Evolutionary conservation across 2,329 filamentous ascomycete species (phyloP).

Genomic region (Lachnellula cervina): DNA sequence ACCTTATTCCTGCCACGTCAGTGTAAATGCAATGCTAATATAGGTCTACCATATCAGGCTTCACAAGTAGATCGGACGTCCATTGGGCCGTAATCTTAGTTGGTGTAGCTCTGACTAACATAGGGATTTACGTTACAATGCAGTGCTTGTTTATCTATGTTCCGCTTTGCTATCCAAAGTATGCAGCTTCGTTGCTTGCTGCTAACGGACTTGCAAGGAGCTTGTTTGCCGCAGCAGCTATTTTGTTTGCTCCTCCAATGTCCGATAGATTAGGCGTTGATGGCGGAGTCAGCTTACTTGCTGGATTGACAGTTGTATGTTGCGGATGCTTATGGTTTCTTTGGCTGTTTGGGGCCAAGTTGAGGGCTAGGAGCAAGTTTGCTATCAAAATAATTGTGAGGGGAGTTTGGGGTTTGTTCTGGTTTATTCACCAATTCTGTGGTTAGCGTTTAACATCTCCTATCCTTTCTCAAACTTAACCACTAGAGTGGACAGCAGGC

Average conservation of each 20-base stretch:
- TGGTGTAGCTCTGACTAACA: constrained; percentile 46
- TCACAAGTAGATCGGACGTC: constrained; percentile 33
- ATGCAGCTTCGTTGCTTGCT: constrained; percentile 49
- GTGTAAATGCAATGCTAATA: neutral
- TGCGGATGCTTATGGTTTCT: neutral
- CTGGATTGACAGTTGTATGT: constrained; percentile 15
- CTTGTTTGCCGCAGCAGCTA: constrained; percentile 38
- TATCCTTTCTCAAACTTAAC: too few species aligned
- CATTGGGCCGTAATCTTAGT: constrained; percentile 52
- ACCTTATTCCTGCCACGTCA: neutral
- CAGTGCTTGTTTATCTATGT: constrained; percentile 52
- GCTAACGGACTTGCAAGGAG: constrained; percentile 34
- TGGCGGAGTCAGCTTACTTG: constrained; percentile 38
- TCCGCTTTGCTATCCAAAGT: constrained; percentile 47
- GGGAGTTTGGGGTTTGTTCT: too few species aligned
- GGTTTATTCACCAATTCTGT: too few species aligned
- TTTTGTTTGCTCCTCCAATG: constrained; percentile 40
- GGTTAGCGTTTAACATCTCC: too few species aligned
- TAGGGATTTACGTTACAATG: constrained; percentile 51
- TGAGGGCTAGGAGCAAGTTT: neutral
- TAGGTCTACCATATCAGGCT: neutral
- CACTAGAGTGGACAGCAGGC: too few species aligned
- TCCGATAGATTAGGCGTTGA: constrained; percentile 40
- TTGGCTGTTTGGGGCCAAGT: neutral
- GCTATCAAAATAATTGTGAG: neutral